These are phyloP conservation scores for Secale cereale DNA, from an alignment of 176 grass and related monocot species.

Conservation along the genomic window DNA sequence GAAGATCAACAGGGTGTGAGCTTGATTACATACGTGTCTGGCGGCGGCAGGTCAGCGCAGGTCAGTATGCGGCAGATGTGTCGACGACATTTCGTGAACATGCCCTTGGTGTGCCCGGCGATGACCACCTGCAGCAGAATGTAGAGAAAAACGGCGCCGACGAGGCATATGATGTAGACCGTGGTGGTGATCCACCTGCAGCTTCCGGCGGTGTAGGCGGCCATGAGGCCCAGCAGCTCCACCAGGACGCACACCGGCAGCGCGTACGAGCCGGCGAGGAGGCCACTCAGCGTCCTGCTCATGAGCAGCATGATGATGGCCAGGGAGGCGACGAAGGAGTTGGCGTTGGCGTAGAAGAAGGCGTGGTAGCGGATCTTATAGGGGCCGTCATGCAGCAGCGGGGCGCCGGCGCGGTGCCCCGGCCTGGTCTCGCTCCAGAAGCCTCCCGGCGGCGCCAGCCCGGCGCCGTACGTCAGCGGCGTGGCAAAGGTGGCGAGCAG, in stretches of 20 bases:
- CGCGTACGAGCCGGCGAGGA: neutral
- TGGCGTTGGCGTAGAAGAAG: conserved; percentile 45
- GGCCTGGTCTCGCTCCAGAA: neutral
- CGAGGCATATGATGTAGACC: conserved; percentile 15
- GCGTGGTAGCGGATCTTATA: conserved; percentile 1
- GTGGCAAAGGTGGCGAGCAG: neutral
- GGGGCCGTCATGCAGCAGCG: conserved; percentile 2
- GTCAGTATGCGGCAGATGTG: neutral
- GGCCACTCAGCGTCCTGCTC: neutral
- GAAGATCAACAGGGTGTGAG: too few relatives aligned
- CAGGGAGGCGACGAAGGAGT: conserved; percentile 18
- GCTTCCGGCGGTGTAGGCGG: conserved; percentile 23
- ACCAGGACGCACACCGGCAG: neutral
- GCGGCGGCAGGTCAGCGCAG: too few relatives aligned
- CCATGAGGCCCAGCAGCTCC: conserved; percentile 29
- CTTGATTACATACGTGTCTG: too few relatives aligned
- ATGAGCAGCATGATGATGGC: conserved; percentile 32
- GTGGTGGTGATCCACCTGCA: neutral
- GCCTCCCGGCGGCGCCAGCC: neutral
- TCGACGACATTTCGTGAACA: neutral
- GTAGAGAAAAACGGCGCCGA: neutral
- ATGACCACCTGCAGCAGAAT: neutral
- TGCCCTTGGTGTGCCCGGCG: neutral
- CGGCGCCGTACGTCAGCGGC: neutral
- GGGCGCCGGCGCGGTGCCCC: conserved; percentile 11